Percentiles rank a stretch among this genome's conserved stretches.
phyloP scores from a whole-genome alignment of 2,329 filamentous ascomycete genomes.

The Diaporthe humulicola region DNA sequence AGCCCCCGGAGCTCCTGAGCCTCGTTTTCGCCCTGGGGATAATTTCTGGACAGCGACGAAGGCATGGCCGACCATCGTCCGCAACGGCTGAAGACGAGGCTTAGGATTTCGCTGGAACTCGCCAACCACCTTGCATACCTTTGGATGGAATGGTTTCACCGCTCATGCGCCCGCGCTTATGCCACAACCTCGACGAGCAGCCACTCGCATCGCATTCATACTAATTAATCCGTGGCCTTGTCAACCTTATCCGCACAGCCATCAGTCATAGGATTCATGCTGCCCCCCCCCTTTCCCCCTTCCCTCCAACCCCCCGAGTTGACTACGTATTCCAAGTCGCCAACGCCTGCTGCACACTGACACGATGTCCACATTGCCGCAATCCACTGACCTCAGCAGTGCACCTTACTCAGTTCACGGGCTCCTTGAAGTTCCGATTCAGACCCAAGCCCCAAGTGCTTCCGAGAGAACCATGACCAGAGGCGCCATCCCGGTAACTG shows the following conservation, averaged over 20 bases:
- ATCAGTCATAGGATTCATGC: constrained; percentile 18
- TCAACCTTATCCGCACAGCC: constrained; percentile 32
- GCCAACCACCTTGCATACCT: constrained; percentile 22
- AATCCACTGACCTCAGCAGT: constrained; percentile 18
- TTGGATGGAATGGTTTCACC: constrained; percentile 29
- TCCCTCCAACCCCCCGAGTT: neutral
- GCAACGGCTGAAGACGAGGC: constrained; percentile 19
- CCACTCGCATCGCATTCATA: constrained; percentile 29
- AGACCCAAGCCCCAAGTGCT: constrained; percentile 2
- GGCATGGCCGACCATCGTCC: constrained; percentile 6
- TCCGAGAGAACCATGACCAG: constrained; percentile 5
- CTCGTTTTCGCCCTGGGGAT: constrained; percentile 10
- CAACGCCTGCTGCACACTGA: constrained; percentile 6
- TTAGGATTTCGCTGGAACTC: constrained; percentile 22
- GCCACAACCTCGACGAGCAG: constrained; percentile 14
- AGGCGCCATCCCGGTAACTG: constrained; percentile 23
- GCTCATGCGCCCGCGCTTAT: constrained; percentile 30
- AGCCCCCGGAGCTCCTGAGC: neutral
- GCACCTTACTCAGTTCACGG: constrained; percentile 5
- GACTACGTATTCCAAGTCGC: neutral
- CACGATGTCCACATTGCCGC: constrained; percentile 1
- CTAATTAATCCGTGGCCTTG: constrained; percentile 27
- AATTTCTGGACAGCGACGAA: constrained; percentile 1
- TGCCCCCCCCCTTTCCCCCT: constrained; percentile 5
- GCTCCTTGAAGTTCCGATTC: constrained; percentile 8